These are phyloP conservation scores for Setaria viridis DNA, from an alignment of 202 grass and related monocot species.

Conservation along the genomic window DNA sequence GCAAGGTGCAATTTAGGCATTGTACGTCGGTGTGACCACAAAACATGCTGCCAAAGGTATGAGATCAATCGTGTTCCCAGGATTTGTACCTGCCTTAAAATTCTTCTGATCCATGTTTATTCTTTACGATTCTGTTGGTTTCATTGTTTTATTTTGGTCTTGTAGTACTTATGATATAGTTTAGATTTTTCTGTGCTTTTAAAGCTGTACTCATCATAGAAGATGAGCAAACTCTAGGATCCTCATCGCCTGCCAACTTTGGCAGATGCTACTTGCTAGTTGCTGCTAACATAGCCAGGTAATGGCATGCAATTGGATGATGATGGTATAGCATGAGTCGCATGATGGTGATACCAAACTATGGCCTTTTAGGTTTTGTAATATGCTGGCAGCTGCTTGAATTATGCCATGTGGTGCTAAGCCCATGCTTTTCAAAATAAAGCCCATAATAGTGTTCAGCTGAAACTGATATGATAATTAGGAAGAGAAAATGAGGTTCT, in stretches of 20 bases:
- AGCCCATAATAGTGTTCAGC: not conserved
- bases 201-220: not conserved
- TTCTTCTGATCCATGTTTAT: not conserved
- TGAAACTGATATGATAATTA: not conserved
- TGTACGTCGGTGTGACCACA: not conserved
- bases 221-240: not conserved
- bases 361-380: not conserved
- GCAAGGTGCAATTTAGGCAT: not conserved
- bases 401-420: not conserved
- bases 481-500: not conserved
- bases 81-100: constrained; percentile 14
- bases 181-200: not conserved
- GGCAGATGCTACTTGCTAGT: not conserved
- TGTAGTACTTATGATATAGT: not conserved
- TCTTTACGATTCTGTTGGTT: not conserved
- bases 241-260: not conserved
- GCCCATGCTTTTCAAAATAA: not conserved
- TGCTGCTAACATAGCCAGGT: constrained; percentile 21
- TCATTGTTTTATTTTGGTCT: not conserved
- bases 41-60: constrained; percentile 10
- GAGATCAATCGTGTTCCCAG: not conserved
- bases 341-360: not conserved
- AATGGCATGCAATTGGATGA: not conserved
- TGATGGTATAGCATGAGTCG: too few relatives aligned
- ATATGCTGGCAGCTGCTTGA: not conserved